Evolutionary conservation across 2,329 filamentous ascomycete species (phyloP).

Genomic region (Davidsoniella eucalypti): DNA sequence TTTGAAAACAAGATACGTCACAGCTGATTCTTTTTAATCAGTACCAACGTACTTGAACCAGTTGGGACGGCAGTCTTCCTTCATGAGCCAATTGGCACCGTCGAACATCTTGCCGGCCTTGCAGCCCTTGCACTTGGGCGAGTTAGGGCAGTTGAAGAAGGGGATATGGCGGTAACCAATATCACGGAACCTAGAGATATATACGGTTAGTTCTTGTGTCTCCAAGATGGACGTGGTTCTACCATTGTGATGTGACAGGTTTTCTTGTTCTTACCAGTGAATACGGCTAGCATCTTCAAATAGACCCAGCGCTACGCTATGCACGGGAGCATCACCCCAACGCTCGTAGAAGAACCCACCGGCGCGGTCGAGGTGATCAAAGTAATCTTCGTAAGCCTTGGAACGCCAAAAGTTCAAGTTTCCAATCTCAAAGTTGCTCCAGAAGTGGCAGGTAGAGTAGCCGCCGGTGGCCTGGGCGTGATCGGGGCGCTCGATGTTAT

Average conservation of each 20-base stretch:
- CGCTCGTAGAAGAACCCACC: conserved; percentile 98
- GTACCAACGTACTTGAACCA: conserved; percentile 95
- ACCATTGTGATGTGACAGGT: too few relatives aligned
- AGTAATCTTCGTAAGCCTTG: conserved; percentile 84
- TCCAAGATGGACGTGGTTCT: too few relatives aligned
- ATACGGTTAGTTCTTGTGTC: conserved; percentile 9
- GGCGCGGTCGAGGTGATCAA: conserved; percentile 81
- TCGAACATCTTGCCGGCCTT: conserved; percentile 77
- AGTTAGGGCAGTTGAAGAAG: conserved; percentile 98
- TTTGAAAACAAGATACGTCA: background rate
- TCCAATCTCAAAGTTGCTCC: conserved; percentile 96
- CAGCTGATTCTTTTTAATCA: conserved; percentile 29
- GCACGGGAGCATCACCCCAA: conserved; percentile 95
- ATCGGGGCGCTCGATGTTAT: conserved; percentile 57
- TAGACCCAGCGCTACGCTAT: conserved; percentile 79
- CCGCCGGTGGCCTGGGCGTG: conserved; percentile 72
- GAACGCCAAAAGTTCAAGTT: conserved; percentile 89
- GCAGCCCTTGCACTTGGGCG: conserved; percentile 80
- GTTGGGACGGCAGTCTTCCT: conserved; percentile 85
- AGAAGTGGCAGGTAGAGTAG: conserved; percentile 97
- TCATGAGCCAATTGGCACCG: conserved; percentile 67
- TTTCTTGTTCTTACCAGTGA: conserved; percentile 44
- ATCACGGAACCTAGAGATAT: conserved; percentile 69
- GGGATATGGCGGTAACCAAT: conserved; percentile 98
- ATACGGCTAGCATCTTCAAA: conserved; percentile 85